Evolutionary conservation across 1,139 yeast species (phyloP).

Genomic region (Kazachstania sp.): DNA sequence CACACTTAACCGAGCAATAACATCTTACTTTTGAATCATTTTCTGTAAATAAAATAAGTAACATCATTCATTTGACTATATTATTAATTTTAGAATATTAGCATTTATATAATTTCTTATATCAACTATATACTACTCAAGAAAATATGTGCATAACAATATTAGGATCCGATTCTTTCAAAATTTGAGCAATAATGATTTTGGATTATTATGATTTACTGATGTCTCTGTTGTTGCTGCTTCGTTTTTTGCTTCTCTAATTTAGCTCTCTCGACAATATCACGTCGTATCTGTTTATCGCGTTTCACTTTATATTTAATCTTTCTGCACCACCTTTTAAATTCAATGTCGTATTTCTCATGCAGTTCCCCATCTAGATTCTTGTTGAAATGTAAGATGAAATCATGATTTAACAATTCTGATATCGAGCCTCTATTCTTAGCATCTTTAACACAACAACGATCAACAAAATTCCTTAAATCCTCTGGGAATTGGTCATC

Average conservation of each 20-base stretch:
- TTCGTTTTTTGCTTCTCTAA: slow-evolving; percentile 14
- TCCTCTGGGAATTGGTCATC: slow-evolving; percentile 34
- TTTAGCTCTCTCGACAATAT: slow-evolving; percentile 24
- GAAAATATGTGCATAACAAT: no score
- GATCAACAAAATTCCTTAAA: slow-evolving; percentile 56
- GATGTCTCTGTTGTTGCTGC: slow-evolving; percentile 16
- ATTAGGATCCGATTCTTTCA: no score
- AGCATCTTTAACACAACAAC: slow-evolving; percentile 60
- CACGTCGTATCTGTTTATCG: slow-evolving; percentile 27
- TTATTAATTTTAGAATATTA: no score
- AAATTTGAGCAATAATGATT: neutral
- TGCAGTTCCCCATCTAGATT: slow-evolving; percentile 4
- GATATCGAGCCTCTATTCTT: slow-evolving; percentile 53
- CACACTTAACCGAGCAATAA: no score
- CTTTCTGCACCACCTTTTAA: slow-evolving; percentile 29
- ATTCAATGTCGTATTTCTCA: slow-evolving; percentile 20
- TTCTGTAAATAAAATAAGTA: no score
- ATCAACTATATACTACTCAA: no score
- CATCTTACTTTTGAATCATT: no score
- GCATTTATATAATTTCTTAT: no score
- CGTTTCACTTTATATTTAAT: slow-evolving; percentile 24
- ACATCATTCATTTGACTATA: no score
- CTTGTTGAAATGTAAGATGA: slow-evolving; percentile 21
- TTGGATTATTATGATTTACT: neutral
- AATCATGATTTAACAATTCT: slow-evolving; percentile 39